Evolutionary conservation across 73 alveolate genomes (phyloP), one percentile per base, ranked within the genome.

Genomic region (Effrenium voratum): DNA sequence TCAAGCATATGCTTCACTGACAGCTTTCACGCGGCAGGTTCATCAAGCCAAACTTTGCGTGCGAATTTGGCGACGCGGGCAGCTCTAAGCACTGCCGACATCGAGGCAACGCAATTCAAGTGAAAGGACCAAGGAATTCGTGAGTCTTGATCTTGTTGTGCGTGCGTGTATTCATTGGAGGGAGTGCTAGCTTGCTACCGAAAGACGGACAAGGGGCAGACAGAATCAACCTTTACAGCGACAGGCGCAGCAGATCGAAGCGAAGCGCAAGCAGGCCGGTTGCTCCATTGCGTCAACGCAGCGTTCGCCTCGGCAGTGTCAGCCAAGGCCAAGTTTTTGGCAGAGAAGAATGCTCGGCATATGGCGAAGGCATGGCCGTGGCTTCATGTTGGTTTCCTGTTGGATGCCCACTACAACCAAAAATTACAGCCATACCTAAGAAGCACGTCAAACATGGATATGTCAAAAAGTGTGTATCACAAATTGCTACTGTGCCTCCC

Each of bases 281-380:
- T 12, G 22, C 30, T 22, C 22, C 22, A 22, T 12, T 22, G 22
- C 68, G 22, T 15, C 68, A 22, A 22, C 12, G 12, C 30, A 12
- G 22, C 22, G 68, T 55, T 55, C 22, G 68, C 30, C 68, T 15
- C 68, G 22, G 22, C 22, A 12, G n/a, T n/a, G 68, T 12, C 12
- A 15, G 68, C 68, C 36, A 60, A 79, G 90, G 90, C 90, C n/a
- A 79, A 79, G 45, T 79, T 79, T 46, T 46, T 79, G 90, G 90
- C 90, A 2, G 90, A 79, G 44, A 79, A 79, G 90, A 79, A 79
- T 46, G 90, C 90, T 24, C 90, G 90, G 68, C 90, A 79, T 30
- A 79, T 79, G 90, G 90, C 90, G 19, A 44, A 66, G 44, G 90
- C 90, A 32, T 66, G 46, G 90, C 68, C 22, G 86, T n/a, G n/a